A percentile compares a stretch with the other conserved stretches of the same genome.
Evolutionary conservation across 179 eudicot genomes (phyloP).

Genomic region (Carnegiea gigantea): DNA sequence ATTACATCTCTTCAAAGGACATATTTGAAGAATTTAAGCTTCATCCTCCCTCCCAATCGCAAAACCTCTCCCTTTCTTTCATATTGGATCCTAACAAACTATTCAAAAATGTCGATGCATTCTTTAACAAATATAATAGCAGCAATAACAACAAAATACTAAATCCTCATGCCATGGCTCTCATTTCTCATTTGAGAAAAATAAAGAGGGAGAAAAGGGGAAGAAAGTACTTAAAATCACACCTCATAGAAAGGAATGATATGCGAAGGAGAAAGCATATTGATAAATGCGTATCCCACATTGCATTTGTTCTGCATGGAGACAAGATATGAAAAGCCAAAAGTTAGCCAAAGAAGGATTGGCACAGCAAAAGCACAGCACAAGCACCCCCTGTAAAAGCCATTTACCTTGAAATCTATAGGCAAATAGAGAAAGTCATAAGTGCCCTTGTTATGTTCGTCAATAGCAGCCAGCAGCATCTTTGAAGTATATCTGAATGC

Average conservation of each 20-base stretch:
- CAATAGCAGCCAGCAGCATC: slow-evolving; percentile 88
- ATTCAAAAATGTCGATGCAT: neutral
- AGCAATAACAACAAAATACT: neutral
- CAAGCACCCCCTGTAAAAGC: too few relatives aligned
- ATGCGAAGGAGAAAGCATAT: slow-evolving; percentile 79
- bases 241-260: slow-evolving; percentile 86
- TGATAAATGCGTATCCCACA: slow-evolving; percentile 95
- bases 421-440: slow-evolving; percentile 92
- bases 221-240: neutral
- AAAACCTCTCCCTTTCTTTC: neutral
- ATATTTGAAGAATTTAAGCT: neutral
- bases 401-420: slow-evolving; percentile 82
- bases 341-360: slow-evolving; percentile 15
- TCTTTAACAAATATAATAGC: neutral
- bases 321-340: slow-evolving; percentile 7
- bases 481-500: slow-evolving; percentile 81
- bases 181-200: neutral
- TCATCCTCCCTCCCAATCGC: neutral
- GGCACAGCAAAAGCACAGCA: neutral
- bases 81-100: neutral
- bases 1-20: neutral
- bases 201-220: neutral
- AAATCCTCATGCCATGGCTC: slow-evolving; percentile 2
- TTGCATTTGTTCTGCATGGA: slow-evolving; percentile 91
- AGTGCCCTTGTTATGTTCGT: slow-evolving; percentile 73